Evolutionary conservation across 106 monocot genomes (phyloP).

Genomic region (Alisma plantagoaquatica): DNA sequence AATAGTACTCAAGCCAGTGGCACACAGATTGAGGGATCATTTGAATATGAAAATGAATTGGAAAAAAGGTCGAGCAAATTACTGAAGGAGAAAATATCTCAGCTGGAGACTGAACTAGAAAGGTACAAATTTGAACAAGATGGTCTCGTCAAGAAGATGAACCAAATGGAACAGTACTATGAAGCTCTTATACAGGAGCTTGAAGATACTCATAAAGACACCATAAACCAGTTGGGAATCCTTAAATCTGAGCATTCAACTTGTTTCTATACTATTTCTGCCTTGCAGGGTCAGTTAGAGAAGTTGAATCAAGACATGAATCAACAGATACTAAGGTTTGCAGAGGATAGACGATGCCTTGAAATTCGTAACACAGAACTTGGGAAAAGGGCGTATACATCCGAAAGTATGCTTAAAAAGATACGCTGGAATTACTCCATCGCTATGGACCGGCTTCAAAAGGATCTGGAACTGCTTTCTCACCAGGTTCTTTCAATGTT

Average conservation of each 20-base stretch:
- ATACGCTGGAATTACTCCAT: constrained; percentile 70
- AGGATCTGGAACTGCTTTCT: constrained; percentile 90
- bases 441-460: constrained; percentile 73
- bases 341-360: constrained; percentile 49
- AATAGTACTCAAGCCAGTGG: constrained; percentile 8
- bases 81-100: constrained; percentile 52
- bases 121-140: constrained; percentile 59
- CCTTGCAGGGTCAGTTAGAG: constrained; percentile 60
- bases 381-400: constrained; percentile 61
- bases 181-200: constrained; percentile 78
- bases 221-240: constrained; percentile 48
- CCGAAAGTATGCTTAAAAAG: constrained; percentile 68
- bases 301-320: constrained; percentile 68
- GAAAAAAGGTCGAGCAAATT: constrained; percentile 20
- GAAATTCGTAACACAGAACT: constrained; percentile 59
- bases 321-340: constrained; percentile 43
- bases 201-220: constrained; percentile 58
- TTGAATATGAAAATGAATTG: constrained; percentile 10
- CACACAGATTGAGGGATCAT: constrained; percentile 5
- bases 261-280: constrained; percentile 64
- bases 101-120: constrained; percentile 57
- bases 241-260: constrained; percentile 59
- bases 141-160: constrained; percentile 57
- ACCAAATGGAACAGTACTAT: constrained; percentile 82
- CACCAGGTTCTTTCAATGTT: constrained; percentile 93